Percentiles rank a stretch among this genome's conserved stretches.
Conservation (phyloP, 2,329 filamentous ascomycete species). For the Colletotrichum eremochloae region DNA sequence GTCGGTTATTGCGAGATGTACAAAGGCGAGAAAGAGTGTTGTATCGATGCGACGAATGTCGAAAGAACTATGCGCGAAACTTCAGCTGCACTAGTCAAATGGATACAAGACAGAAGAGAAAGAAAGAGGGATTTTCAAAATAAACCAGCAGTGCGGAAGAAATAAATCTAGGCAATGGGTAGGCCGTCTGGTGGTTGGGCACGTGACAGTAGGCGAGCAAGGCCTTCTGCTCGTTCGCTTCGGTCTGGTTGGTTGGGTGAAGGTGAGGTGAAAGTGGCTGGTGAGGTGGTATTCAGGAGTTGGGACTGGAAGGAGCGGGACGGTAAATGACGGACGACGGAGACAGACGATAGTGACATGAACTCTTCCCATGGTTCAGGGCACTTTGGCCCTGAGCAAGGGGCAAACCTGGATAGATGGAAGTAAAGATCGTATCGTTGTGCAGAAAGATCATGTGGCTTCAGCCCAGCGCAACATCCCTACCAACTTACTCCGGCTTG, state of each 20-base stretch:
- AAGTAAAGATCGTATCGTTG: too few relatives aligned
- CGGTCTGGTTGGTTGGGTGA: background rate
- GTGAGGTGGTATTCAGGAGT: background rate
- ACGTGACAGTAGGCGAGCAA: conserved; percentile 14
- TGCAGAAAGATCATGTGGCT: too few relatives aligned
- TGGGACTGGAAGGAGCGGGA: background rate
- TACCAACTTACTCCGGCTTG: too few relatives aligned
- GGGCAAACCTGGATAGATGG: background rate
- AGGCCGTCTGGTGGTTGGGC: background rate
- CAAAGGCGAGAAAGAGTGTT: background rate
- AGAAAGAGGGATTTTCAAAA: background rate
- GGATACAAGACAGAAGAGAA: background rate
- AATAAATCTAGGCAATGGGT: background rate
- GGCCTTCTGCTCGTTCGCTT: background rate
- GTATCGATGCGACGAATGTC: background rate
- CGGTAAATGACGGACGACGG: background rate
- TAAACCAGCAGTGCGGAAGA: background rate
- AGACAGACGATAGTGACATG: background rate
- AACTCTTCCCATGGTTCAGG: background rate
- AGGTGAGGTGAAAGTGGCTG: conserved; percentile 11
- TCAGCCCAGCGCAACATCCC: too few relatives aligned
- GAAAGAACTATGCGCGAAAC: conserved; percentile 5
- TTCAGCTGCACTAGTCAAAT: conserved; percentile 5
- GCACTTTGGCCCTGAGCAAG: background rate
- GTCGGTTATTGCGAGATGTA: background rate